Evolutionary conservation across 2,329 filamentous ascomycete species (phyloP), one percentile per base, ranked within the genome.

Genomic region (Aurifilum marmelostoma): DNA sequence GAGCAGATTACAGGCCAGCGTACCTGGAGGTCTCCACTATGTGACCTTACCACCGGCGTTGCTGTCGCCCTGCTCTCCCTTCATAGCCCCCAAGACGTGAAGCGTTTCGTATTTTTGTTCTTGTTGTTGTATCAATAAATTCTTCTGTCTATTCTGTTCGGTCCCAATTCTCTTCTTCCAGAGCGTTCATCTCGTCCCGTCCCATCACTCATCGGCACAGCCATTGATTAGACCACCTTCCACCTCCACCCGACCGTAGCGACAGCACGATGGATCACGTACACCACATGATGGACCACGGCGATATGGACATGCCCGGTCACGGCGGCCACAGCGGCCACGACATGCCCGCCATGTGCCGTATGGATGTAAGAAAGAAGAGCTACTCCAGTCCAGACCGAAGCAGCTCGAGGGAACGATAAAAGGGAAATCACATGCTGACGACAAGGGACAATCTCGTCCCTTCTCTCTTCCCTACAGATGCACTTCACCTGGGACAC

Each of bases 401-500:
- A n/a, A n/a, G n/a, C n/a, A n/a, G n/a, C n/a, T n/a, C n/a, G n/a
- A n/a, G n/a, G n/a, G 9, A 58, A n/a, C 18, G 24, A 58, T 32
- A 32, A 12, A 9, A n/a, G 4, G 37, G 21, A n/a, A n/a, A n/a
- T n/a, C 6, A 16, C 21, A 18, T 12, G 32, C 29, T 34, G 58
- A 60, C 32, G 12, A 37, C 8, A 4, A 4, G 34, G 43, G 43
- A 47, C 43, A 47, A 47, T 21, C 21, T 47, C 5, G 43, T 47
- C 21, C 43, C 34, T 34, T 47, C 43, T 6, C 5, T 18, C n/a
- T 47, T 21, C 18, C 14, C 12, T 12, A 14, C 16, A 97, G 94
- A 98, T 97, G 95, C 89, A 98, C 74, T 99, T 99, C 84, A 98
- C 94, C 71, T 99, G 95, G 95, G 89, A 94, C 79, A 95, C 94